Evolutionary conservation across 148 eudicot species (phyloP).

Genomic region (Pouteria glomerata): DNA sequence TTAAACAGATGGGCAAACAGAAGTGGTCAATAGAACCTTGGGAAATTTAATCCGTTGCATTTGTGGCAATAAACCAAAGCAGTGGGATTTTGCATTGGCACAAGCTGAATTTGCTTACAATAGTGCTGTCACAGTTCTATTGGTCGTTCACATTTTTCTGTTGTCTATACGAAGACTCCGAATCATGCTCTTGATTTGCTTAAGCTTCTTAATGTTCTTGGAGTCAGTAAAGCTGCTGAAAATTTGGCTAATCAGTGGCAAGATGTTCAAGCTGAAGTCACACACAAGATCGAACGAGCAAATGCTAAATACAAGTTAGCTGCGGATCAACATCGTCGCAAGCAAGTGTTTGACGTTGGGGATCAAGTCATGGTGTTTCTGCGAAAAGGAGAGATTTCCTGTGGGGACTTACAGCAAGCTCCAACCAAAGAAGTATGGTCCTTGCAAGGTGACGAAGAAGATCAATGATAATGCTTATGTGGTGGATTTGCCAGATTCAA

Average conservation of each 20-base stretch:
- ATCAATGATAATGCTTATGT: constrained; percentile 12
- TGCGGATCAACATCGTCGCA: background rate
- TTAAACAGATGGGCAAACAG: background rate
- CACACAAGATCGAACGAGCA: background rate
- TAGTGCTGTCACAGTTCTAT: background rate
- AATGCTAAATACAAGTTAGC: background rate
- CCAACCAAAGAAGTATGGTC: background rate
- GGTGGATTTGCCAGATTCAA: background rate
- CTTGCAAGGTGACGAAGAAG: background rate
- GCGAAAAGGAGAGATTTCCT: background rate
- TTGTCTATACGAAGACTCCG: background rate
- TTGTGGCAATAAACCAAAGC: background rate
- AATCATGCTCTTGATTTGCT: background rate
- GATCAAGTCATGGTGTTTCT: constrained; percentile 2
- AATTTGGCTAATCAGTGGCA: background rate
- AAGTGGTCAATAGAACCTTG: background rate
- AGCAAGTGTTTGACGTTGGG: background rate
- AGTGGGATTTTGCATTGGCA: background rate
- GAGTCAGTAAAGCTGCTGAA: background rate
- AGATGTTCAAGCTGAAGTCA: background rate
- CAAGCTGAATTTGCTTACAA: background rate
- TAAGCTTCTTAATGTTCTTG: background rate
- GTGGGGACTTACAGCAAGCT: constrained; percentile 5
- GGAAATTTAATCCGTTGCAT: background rate
- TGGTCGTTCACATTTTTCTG: background rate